Conservation (phyloP, 2,329 filamentous ascomycete species). For the Biscogniauxia sp. region DNA sequence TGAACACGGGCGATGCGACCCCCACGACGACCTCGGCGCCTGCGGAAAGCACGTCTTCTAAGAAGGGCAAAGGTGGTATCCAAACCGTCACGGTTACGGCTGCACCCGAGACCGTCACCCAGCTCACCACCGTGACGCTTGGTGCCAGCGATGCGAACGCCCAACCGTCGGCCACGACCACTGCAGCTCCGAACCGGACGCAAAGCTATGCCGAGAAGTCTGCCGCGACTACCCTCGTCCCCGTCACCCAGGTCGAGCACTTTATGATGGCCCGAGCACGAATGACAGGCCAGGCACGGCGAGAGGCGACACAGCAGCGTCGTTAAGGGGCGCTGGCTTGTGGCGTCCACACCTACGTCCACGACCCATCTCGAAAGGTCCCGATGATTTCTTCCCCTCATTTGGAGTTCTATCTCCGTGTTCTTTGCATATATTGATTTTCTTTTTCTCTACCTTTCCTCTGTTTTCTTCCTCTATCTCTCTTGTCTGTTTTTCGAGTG, state of each 20-base stretch:
- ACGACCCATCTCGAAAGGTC: not conserved
- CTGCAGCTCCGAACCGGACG: slow-evolving; percentile 5
- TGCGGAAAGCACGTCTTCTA: slow-evolving; percentile 17
- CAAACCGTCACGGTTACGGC: slow-evolving; percentile 43
- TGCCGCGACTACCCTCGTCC: slow-evolving; percentile 18
- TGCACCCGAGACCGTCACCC: slow-evolving; percentile 37
- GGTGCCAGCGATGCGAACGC: slow-evolving; percentile 11
- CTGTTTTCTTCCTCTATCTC: not conserved
- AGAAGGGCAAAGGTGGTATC: slow-evolving; percentile 29
- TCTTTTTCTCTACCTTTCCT: too few relatives aligned
- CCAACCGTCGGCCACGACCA: not conserved
- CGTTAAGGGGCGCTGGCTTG: too few relatives aligned
- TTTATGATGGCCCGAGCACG: slow-evolving; percentile 27
- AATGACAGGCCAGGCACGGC: slow-evolving; percentile 26
- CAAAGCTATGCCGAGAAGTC: not conserved
- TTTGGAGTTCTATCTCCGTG: not conserved
- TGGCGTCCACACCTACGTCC: too few relatives aligned
- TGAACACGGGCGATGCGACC: slow-evolving; percentile 14
- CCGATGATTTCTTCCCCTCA: not conserved
- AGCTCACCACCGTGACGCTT: slow-evolving; percentile 38
- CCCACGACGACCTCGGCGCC: slow-evolving; percentile 12
- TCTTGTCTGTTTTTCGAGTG: not conserved
- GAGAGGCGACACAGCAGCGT: slow-evolving; percentile 1
- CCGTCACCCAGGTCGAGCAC: slow-evolving; percentile 24
- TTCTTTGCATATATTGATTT: not conserved